phyloP scores from a whole-genome alignment of 768 basidiomycete genomes.

The Cystobasidium onofrii region DNA sequence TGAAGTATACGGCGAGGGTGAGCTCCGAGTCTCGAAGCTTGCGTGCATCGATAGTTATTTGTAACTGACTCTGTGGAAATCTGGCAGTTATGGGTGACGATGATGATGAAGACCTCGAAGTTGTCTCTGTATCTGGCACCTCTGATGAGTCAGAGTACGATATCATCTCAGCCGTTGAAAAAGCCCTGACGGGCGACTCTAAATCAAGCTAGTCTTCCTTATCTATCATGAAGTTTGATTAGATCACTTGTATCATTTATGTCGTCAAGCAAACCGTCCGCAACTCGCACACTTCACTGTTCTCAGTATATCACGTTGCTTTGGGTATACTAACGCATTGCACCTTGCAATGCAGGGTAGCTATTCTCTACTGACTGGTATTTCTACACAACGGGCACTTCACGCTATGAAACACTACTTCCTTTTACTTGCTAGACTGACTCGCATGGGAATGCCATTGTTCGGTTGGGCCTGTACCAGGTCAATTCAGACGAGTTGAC shows the following conservation, averaged over 20 bases:
- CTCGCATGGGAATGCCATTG: conserved; percentile 28
- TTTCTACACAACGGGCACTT: not conserved
- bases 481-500: not conserved
- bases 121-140: not conserved
- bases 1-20: conserved; percentile 25
- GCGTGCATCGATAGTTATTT: not conserved
- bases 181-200: not conserved
- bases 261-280: not conserved
- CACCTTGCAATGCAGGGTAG: not conserved
- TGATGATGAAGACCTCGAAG: conserved; percentile 8
- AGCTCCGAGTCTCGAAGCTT: not conserved
- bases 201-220: not conserved
- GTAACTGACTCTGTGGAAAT: not conserved
- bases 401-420: not conserved
- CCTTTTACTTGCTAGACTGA: not conserved
- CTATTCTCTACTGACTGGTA: not conserved
- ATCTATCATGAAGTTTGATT: no score
- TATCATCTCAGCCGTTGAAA: conserved; percentile 18
- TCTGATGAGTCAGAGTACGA: conserved; percentile 22
- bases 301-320: no score
- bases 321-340: no score
- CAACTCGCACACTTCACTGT: no score
- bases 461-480: conserved; percentile 13
- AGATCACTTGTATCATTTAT: not conserved
- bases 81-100: not conserved